A percentile compares a stretch with the other conserved stretches of the same genome.
These are phyloP conservation scores for Agaricus blazei DNA, from an alignment of 768 basidiomycete genomes.

Conservation along the genomic window DNA sequence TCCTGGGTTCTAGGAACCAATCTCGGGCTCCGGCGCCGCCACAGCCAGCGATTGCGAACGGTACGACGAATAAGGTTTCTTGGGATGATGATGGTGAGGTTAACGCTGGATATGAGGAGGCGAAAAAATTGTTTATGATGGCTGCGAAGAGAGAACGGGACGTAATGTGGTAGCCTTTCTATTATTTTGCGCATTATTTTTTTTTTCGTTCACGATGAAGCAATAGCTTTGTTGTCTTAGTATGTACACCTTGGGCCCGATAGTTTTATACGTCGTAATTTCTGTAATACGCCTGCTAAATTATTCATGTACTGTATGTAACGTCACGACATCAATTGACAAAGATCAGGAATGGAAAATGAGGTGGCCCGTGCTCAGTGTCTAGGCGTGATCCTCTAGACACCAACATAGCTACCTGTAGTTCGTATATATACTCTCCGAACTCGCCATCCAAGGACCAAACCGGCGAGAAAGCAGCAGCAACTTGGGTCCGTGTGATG, in stretches of 20 bases:
- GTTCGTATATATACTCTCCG: neutral
- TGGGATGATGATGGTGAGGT: conserved; percentile 80
- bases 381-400: too few species aligned
- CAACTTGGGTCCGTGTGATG: neutral
- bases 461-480: neutral
- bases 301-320: neutral
- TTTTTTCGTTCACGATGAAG: neutral
- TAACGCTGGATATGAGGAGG: conserved; percentile 60
- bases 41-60: neutral
- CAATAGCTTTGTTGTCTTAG: neutral
- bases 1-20: neutral
- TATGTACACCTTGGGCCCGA: neutral
- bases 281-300: neutral
- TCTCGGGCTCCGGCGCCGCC: neutral
- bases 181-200: conserved; percentile 3
- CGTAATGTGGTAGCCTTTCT: neutral
- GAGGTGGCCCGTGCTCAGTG: too few species aligned
- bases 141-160: conserved; percentile 36
- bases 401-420: neutral
- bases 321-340: too few species aligned
- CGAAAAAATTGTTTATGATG: conserved; percentile 47
- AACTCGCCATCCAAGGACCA: neutral
- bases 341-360: too few species aligned
- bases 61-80: conserved; percentile 11
- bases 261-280: neutral